Conservation (phyloP, 805 yeast genomes). For the Millerozyma miso region DNA sequence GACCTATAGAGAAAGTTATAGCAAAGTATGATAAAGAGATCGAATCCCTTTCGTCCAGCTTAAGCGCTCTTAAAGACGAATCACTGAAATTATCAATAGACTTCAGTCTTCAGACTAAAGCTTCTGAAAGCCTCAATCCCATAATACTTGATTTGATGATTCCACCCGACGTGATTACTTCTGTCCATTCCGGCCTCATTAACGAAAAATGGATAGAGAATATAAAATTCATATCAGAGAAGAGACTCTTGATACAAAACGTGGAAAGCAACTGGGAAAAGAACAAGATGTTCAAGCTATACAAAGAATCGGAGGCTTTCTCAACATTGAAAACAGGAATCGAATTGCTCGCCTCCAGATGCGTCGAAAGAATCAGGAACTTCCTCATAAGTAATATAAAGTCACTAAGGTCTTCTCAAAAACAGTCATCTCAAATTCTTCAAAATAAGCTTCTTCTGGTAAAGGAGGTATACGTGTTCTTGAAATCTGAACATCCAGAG, state of each 20-base stretch:
- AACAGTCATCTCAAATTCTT: conserved; percentile 66
- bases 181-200: conserved; percentile 56
- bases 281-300: conserved; percentile 8
- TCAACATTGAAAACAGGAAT: conserved; percentile 33
- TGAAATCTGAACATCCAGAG: conserved; percentile 50
- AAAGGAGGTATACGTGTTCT: conserved; percentile 57
- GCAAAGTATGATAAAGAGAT: conserved; percentile 53
- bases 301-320: conserved; percentile 23
- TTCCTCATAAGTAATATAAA: conserved; percentile 63
- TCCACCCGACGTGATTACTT: conserved; percentile 64
- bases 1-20: conserved; percentile 53
- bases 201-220: conserved; percentile 64
- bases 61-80: conserved; percentile 30
- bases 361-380: conserved; percentile 73
- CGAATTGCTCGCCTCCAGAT: conserved; percentile 53
- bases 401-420: conserved; percentile 52
- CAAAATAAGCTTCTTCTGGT: conserved; percentile 64
- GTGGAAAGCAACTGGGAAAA: conserved; percentile 5
- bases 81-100: conserved; percentile 27
- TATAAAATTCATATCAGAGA: conserved; percentile 54
- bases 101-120: conserved; percentile 20
- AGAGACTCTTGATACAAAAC: conserved; percentile 46
- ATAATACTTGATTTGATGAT: conserved; percentile 70
- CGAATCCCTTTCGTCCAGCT: conserved; percentile 25
- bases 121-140: conserved; percentile 55